These are phyloP conservation scores for Sicyos edulis DNA, from an alignment of 306 rosid genomes.

Conservation along the genomic window DNA sequence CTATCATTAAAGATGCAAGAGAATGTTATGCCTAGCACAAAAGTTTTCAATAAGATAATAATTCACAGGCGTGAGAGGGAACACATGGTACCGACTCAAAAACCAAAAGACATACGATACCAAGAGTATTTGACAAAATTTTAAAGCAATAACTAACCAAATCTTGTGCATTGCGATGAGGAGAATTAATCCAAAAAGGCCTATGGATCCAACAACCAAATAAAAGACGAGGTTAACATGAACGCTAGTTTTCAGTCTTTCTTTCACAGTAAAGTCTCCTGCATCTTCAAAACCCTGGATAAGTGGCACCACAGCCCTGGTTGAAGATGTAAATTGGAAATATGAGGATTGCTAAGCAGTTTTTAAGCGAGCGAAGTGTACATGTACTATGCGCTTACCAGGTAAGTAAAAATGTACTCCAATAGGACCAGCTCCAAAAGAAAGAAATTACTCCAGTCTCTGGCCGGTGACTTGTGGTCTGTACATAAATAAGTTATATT, in stretches of 20 bases:
- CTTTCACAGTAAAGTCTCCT: slow-evolving; percentile 80
- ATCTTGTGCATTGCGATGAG: slow-evolving; percentile 52
- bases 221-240: slow-evolving; percentile 83
- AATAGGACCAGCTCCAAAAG: slow-evolving; percentile 98
- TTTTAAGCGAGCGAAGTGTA: slow-evolving; percentile 11
- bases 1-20: slow-evolving; percentile 36
- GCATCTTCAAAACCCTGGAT: slow-evolving; percentile 99
- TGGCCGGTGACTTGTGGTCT: slow-evolving; percentile 50
- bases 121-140: neutral
- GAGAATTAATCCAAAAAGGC: slow-evolving; percentile 69
- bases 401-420: slow-evolving; percentile 91
- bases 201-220: slow-evolving; percentile 70
- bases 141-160: slow-evolving; percentile 45
- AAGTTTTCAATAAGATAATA: neutral
- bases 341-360: slow-evolving; percentile 38
- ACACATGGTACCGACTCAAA: neutral
- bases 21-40: neutral
- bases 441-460: slow-evolving; percentile 79
- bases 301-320: slow-evolving; percentile 99
- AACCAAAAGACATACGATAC: neutral
- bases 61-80: neutral
- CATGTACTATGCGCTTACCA: slow-evolving; percentile 36
- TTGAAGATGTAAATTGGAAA: slow-evolving; percentile 41
- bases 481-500: slow-evolving; percentile 24
- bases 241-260: slow-evolving; percentile 89